These are phyloP conservation scores for Paracorniculantispora psalliotae DNA, from an alignment of 2,329 filamentous ascomycete species.

Conservation along the genomic window DNA sequence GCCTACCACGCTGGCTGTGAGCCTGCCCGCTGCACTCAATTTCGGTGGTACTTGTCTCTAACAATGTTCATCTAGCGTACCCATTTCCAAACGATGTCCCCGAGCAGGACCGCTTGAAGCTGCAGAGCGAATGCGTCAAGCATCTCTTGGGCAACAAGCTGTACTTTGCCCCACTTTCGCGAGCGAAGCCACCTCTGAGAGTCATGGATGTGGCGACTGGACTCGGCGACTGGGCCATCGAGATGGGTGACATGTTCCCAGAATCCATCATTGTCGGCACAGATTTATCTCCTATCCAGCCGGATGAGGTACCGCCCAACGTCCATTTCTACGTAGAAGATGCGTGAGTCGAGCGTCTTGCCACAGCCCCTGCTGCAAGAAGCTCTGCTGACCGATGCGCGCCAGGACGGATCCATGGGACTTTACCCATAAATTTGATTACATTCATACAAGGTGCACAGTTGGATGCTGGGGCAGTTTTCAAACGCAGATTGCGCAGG, in stretches of 20 bases:
- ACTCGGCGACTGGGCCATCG: constrained; percentile 57
- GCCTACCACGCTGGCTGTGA: constrained; percentile 43
- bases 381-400: neutral
- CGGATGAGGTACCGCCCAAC: constrained; percentile 61
- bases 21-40: constrained; percentile 17
- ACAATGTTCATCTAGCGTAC: constrained; percentile 31
- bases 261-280: constrained; percentile 54
- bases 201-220: constrained; percentile 42
- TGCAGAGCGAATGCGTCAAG: constrained; percentile 34
- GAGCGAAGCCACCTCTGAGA: constrained; percentile 28
- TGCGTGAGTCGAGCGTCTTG: constrained; percentile 25
- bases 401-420: constrained; percentile 43
- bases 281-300: constrained; percentile 65
- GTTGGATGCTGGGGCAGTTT: constrained; percentile 46
- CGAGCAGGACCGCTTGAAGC: constrained; percentile 36
- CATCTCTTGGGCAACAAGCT: constrained; percentile 34
- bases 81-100: constrained; percentile 40
- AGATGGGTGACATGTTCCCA: constrained; percentile 60
- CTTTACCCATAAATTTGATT: constrained; percentile 50
- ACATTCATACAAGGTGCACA: constrained; percentile 47
- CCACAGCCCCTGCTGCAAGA: neutral
- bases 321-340: constrained; percentile 74
- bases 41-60: neutral
- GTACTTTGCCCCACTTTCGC: constrained; percentile 38
- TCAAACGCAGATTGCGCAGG: constrained; percentile 44